A percentile compares a stretch with the other conserved stretches of the same genome.
Conservation (phyloP, 2,329 filamentous ascomycete species). For the Diplodia scrobiculata region DNA sequence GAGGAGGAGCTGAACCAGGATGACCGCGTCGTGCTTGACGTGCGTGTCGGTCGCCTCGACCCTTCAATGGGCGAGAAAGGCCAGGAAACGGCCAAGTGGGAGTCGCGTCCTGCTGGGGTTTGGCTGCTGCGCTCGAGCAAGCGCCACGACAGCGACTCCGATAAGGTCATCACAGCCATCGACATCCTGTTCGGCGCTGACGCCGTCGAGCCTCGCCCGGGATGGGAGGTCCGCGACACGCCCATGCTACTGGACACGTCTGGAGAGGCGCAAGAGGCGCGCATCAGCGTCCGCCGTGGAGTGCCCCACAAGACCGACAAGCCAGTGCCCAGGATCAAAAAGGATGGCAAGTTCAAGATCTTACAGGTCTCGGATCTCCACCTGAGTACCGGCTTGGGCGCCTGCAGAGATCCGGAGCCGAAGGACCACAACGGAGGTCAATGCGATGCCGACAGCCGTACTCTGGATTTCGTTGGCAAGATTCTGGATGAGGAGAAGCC, state of each 20-base stretch:
- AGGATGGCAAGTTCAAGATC: conserved; percentile 95
- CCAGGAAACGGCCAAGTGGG: conserved; percentile 69
- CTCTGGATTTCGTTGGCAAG: conserved; percentile 81
- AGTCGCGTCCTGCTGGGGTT: conserved; percentile 72
- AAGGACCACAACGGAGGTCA: conserved; percentile 69
- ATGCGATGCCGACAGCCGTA: conserved; percentile 90
- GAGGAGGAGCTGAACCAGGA: conserved; percentile 76
- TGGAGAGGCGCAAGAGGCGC: conserved; percentile 65
- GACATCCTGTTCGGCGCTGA: conserved; percentile 90
- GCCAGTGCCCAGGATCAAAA: conserved; percentile 73
- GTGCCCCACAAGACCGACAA: conserved; percentile 64
- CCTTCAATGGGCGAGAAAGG: conserved; percentile 62
- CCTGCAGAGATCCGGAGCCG: conserved; percentile 83
- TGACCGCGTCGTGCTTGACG: conserved; percentile 78
- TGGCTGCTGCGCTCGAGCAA: conserved; percentile 79
- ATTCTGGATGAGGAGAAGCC: conserved; percentile 91
- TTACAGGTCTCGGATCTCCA: conserved; percentile 95
- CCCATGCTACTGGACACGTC: conserved; percentile 70
- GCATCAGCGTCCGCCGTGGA: conserved; percentile 78
- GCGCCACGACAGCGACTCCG: conserved; percentile 72
- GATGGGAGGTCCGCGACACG: conserved; percentile 78
- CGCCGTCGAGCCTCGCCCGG: conserved; percentile 82
- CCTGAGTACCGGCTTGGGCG: conserved; percentile 83
- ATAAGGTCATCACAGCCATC: conserved; percentile 73
- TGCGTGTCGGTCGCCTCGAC: conserved; percentile 72